A percentile compares a stretch with the other conserved stretches of the same genome.
Conservation (phyloP, 164 flowering plant species). For the Aristolochia contorta region DNA sequence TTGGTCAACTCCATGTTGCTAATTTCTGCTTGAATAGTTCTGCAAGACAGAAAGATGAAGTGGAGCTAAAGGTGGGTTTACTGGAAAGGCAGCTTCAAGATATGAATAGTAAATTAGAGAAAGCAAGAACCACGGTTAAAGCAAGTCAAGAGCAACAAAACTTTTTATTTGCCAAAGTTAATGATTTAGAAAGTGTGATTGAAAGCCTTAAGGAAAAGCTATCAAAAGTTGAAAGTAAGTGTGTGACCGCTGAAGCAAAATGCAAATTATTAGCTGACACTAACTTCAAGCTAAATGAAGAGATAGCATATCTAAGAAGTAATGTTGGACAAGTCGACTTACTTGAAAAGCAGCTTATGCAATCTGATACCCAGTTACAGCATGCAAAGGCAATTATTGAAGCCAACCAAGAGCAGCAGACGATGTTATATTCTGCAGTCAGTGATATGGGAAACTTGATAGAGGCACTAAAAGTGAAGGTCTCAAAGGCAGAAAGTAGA, state of each 20-base stretch:
- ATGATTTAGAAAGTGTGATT: constrained; percentile 32
- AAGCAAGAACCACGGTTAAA: constrained; percentile 21
- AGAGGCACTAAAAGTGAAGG: constrained; percentile 32
- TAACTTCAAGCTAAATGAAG: constrained; percentile 46
- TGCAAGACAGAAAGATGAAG: constrained; percentile 42
- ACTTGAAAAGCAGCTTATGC: constrained; percentile 22
- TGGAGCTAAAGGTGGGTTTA: constrained; percentile 30
- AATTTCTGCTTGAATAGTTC: constrained; percentile 46
- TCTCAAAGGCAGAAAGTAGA: constrained; percentile 33
- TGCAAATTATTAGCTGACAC: constrained; percentile 31
- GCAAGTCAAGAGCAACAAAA: constrained; percentile 26
- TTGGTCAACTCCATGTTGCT: constrained; percentile 38
- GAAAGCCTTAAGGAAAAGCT: constrained; percentile 32
- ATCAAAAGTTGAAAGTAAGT: constrained; percentile 33
- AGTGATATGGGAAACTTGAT: constrained; percentile 35
- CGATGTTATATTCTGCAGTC: constrained; percentile 20
- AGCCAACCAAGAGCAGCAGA: constrained; percentile 27
- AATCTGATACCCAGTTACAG: constrained; percentile 27
- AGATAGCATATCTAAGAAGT: constrained; percentile 38
- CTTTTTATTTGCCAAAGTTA: constrained; percentile 18
- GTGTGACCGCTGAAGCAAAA: constrained; percentile 42
- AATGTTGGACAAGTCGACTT: constrained; percentile 21
- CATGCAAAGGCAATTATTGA: constrained; percentile 25
- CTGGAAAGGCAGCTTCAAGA: constrained; percentile 40
- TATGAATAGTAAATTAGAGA: constrained; percentile 25